Percentiles rank a stretch among this genome's conserved stretches.
Conservation (phyloP, 257 asterid species). For the Handroanthus guayacan region DNA sequence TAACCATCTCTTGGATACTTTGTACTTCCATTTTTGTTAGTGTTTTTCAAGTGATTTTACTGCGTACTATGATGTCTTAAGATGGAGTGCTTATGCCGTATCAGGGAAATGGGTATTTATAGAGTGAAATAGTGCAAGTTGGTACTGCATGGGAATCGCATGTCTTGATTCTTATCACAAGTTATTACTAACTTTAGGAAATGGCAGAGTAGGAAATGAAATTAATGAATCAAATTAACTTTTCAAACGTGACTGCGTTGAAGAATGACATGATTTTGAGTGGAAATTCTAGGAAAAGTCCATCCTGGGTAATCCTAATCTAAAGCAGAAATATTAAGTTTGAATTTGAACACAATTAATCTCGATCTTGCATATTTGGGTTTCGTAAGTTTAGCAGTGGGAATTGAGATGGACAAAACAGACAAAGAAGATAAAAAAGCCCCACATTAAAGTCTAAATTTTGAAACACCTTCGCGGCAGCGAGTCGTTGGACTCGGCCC, state of each 20-base stretch:
- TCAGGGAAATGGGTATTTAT: neutral
- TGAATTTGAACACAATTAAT: neutral
- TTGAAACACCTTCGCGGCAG: no score
- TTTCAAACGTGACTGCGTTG: conserved; percentile 30
- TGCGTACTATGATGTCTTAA: neutral
- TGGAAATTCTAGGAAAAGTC: neutral
- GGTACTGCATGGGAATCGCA: neutral
- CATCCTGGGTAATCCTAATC: no score
- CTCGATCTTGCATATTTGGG: neutral
- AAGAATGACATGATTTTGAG: neutral
- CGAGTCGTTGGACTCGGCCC: no score
- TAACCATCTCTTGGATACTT: conserved; percentile 55
- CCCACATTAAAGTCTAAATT: no score
- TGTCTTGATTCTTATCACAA: neutral
- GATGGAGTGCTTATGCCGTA: neutral
- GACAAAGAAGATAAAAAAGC: no score
- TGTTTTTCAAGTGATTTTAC: neutral
- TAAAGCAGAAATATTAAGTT: no score
- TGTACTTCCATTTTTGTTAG: neutral
- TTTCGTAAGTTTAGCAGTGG: no score
- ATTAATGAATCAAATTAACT: neutral
- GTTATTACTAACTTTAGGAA: neutral
- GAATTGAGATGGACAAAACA: no score
- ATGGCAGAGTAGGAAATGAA: no score
- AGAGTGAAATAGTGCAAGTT: neutral